Evolutionary conservation across 768 basidiomycete genomes (phyloP).

Genomic region (Boletus patriciae): DNA sequence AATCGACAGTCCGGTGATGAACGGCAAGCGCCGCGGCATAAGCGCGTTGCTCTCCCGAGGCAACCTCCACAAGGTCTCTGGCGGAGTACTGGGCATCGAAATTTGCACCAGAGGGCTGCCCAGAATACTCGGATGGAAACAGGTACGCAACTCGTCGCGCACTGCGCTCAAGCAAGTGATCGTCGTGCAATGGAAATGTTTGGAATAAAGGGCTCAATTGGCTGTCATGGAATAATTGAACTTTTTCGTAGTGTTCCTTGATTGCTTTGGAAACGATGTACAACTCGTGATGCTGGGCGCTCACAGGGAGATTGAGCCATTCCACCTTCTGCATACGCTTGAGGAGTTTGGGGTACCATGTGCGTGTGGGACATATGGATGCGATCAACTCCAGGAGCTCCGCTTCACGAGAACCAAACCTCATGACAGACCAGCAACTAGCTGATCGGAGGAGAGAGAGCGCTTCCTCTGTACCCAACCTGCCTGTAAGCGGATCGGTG

Average conservation of each 20-base stretch:
- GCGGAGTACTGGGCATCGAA: too few species aligned
- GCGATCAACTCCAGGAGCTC: too few species aligned
- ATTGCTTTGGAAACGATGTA: constrained; percentile 27
- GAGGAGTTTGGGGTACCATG: too few species aligned
- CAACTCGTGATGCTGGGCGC: constrained; percentile 36
- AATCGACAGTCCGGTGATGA: neutral
- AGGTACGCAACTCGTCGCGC: neutral
- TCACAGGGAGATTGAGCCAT: constrained; percentile 13
- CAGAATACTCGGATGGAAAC: too few species aligned
- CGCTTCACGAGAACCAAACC: too few species aligned
- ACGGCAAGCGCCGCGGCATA: neutral
- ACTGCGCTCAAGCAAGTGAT: constrained; percentile 18
- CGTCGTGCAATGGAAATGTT: constrained; percentile 3
- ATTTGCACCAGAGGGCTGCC: too few species aligned
- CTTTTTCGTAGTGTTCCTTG: constrained; percentile 24
- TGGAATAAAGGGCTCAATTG: neutral
- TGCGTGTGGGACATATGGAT: too few species aligned
- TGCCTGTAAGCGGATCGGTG: constrained; percentile 44
- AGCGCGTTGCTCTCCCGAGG: too few species aligned
- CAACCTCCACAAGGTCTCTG: too few species aligned
- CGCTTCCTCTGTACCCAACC: constrained; percentile 47
- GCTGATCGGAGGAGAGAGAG: constrained; percentile 40
- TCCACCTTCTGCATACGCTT: too few species aligned
- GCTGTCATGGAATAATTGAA: constrained; percentile 12
- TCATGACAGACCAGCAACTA: too few species aligned